A percentile compares a stretch with the other conserved stretches of the same genome.
phyloP scores from a whole-genome alignment of 306 rosid genomes.

The Lablab purpureus region DNA sequence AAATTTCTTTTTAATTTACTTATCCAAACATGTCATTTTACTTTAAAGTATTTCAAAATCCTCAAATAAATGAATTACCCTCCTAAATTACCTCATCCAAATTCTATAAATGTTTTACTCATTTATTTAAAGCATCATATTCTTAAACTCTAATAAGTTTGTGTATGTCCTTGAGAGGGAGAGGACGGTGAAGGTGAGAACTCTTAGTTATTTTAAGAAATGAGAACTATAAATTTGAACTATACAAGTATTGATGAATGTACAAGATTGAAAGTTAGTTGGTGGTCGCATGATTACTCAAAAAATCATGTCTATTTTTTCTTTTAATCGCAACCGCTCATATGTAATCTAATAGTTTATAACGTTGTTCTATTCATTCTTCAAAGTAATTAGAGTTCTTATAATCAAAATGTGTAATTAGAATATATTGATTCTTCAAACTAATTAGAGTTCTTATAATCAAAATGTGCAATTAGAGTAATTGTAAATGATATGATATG shows the following conservation, averaged over 20 bases:
- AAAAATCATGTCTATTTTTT: not conserved
- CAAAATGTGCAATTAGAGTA: too few relatives aligned
- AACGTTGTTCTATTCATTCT: not conserved
- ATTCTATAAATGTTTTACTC: not conserved
- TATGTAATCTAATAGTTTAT: not conserved
- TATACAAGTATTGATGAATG: not conserved
- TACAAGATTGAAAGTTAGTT: not conserved
- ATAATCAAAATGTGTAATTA: not conserved
- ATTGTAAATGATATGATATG: too few relatives aligned
- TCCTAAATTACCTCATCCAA: too few relatives aligned
- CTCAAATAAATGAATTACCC: too few relatives aligned
- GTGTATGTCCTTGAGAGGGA: too few relatives aligned
- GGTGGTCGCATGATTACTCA: not conserved
- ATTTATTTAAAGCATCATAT: constrained; percentile 22
- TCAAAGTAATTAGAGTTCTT: too few relatives aligned
- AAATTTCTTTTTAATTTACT: too few relatives aligned
- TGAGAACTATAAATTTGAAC: too few relatives aligned
- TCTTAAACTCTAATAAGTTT: not conserved
- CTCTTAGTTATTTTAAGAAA: not conserved
- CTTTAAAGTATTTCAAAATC: too few relatives aligned
- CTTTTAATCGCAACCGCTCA: not conserved
- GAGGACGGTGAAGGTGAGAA: not conserved
- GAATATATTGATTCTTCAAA: too few relatives aligned
- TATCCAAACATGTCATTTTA: too few relatives aligned
- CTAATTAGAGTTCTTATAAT: too few relatives aligned